These are phyloP conservation scores for Lyophyllum atratum DNA, from an alignment of 768 basidiomycete species.

Conservation along the genomic window DNA sequence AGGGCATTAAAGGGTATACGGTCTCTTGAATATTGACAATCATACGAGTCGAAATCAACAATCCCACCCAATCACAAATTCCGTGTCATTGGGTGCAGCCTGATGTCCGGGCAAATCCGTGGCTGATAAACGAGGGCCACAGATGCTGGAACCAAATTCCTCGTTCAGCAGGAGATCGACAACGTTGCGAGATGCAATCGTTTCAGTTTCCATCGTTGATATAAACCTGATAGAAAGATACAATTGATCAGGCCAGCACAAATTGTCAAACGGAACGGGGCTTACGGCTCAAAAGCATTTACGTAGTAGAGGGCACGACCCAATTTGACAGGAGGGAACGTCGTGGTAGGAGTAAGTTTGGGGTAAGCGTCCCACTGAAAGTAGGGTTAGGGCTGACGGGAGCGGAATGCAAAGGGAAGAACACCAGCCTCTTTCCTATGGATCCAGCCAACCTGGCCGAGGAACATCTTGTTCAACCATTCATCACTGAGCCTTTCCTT, in stretches of 20 bases:
- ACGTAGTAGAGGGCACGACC: conserved; percentile 85
- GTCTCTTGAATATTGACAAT: background rate
- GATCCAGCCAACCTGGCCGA: conserved; percentile 75
- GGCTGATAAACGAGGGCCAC: conserved; percentile 44
- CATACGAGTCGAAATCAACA: conserved; percentile 42
- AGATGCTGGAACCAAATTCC: conserved; percentile 71
- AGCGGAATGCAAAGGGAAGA: conserved; percentile 1
- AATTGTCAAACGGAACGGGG: conserved; percentile 17
- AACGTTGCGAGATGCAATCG: conserved; percentile 77
- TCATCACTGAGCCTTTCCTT: conserved; percentile 61
- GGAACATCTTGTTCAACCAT: conserved; percentile 69
- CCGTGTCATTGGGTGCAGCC: conserved; percentile 15
- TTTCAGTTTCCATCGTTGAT: conserved; percentile 95
- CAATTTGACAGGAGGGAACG: conserved; percentile 79
- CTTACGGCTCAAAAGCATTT: conserved; percentile 88
- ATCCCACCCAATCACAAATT: conserved; percentile 76
- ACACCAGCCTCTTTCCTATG: conserved; percentile 68
- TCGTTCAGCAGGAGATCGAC: conserved; percentile 79
- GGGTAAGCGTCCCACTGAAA: conserved; percentile 82
- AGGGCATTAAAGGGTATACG: conserved; percentile 13
- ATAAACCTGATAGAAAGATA: conserved; percentile 55
- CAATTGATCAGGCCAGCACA: conserved; percentile 5
- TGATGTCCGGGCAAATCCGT: conserved; percentile 6
- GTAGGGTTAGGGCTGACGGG: background rate
- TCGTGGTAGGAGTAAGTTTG: conserved; percentile 60